Conservation (phyloP, 305 asterid species). For the Salvia sclarea region DNA sequence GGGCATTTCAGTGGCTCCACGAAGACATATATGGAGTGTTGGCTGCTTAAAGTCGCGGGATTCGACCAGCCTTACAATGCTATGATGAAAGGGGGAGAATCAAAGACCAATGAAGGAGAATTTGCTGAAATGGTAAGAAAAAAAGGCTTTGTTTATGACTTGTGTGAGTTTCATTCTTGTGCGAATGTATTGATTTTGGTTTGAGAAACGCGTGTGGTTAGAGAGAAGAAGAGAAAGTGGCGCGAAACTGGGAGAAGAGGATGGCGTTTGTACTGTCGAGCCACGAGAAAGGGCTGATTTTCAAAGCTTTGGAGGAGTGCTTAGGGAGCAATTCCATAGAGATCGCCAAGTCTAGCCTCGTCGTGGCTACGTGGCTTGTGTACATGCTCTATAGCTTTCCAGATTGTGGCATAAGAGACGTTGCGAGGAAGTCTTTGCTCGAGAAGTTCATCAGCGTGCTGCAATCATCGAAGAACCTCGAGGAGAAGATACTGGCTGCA, state of each 20-base stretch:
- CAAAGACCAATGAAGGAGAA: slow-evolving; percentile 38
- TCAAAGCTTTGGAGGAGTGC: slow-evolving; percentile 73
- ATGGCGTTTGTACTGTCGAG: slow-evolving; percentile 69
- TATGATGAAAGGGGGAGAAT: slow-evolving; percentile 44
- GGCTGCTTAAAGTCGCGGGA: slow-evolving; percentile 73
- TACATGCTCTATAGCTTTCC: slow-evolving; percentile 70
- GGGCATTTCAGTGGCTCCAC: slow-evolving; percentile 53
- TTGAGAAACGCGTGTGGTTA: neutral
- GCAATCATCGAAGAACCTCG: slow-evolving; percentile 76
- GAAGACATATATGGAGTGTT: slow-evolving; percentile 57
- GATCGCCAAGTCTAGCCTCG: slow-evolving; percentile 65
- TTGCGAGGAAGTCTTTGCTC: slow-evolving; percentile 71
- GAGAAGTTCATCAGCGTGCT: slow-evolving; percentile 65
- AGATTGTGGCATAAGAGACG: slow-evolving; percentile 63
- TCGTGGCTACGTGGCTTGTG: slow-evolving; percentile 74
- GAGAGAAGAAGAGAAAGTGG: slow-evolving; percentile 75
- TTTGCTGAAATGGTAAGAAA: slow-evolving; percentile 44
- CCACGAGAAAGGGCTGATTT: slow-evolving; percentile 73
- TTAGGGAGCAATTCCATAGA: slow-evolving; percentile 68
- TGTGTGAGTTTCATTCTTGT: neutral
- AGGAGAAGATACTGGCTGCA: slow-evolving; percentile 74
- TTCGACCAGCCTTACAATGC: slow-evolving; percentile 51
- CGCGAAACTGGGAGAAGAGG: slow-evolving; percentile 69
- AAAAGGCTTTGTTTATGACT: neutral
- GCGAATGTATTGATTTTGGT: neutral